These are phyloP conservation scores for Paratrypanosoma confusum DNA, from an alignment of 208 protist genomes.

Conservation along the genomic window DNA sequence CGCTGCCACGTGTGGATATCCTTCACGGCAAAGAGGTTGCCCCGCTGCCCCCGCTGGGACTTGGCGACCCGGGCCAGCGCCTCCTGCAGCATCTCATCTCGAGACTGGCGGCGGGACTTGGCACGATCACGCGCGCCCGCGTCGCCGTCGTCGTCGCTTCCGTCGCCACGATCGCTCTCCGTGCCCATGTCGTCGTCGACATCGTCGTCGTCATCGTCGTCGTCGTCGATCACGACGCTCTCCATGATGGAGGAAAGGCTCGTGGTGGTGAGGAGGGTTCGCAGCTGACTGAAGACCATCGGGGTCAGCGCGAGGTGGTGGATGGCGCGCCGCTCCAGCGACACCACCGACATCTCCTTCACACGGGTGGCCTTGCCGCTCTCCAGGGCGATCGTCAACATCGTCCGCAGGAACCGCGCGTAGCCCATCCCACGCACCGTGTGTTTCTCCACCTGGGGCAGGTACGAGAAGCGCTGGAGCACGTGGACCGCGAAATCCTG, in stretches of 20 bases:
- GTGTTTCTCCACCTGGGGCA: neutral
- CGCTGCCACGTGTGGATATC: slow-evolving; percentile 27
- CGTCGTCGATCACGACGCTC: too few relatives aligned
- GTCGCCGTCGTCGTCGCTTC: too few relatives aligned
- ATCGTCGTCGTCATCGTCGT: too few relatives aligned
- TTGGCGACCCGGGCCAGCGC: slow-evolving; percentile 33
- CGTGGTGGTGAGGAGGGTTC: too few relatives aligned
- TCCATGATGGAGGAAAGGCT: too few relatives aligned
- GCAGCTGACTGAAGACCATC: too few relatives aligned
- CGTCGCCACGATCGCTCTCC: too few relatives aligned
- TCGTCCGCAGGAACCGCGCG: slow-evolving; percentile 30
- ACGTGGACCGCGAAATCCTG: slow-evolving; percentile 42
- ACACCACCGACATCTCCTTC: too few relatives aligned
- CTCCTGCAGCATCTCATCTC: slow-evolving; percentile 2
- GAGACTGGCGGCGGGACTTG: too few relatives aligned
- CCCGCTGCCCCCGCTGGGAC: slow-evolving; percentile 9
- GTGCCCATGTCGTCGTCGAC: too few relatives aligned
- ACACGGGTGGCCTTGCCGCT: slow-evolving; percentile 16
- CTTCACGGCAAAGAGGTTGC: slow-evolving; percentile 36
- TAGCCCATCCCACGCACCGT: slow-evolving; percentile 5
- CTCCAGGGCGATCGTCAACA: slow-evolving; percentile 47
- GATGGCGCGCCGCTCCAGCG: too few relatives aligned
- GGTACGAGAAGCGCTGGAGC: slow-evolving; percentile 57
- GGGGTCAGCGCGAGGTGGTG: too few relatives aligned
- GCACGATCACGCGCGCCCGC: neutral